Percentiles rank a stretch among this genome's conserved stretches.
Evolutionary conservation across 2,329 filamentous ascomycete species (phyloP).

Genomic region (Cordyceps militaris): DNA sequence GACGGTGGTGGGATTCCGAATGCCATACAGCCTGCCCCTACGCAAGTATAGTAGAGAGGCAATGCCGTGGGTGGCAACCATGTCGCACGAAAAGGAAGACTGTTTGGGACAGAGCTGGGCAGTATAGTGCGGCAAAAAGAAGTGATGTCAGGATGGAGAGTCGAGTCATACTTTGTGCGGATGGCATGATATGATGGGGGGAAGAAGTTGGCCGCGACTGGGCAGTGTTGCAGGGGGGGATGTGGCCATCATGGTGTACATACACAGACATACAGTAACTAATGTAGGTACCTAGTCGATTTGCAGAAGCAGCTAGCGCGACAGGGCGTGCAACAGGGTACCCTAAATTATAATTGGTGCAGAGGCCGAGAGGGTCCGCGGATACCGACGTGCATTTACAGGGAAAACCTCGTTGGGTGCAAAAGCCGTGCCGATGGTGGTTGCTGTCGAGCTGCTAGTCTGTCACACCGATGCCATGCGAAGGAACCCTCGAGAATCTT

Average conservation of each 20-base stretch:
- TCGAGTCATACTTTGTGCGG: too few species aligned
- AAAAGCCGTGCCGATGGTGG: background rate
- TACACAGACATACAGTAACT: too few species aligned
- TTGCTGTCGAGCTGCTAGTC: background rate
- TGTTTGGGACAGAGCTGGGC: slow-evolving; percentile 43
- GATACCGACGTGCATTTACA: background rate
- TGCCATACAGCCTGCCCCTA: slow-evolving; percentile 78
- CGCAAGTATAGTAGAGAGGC: slow-evolving; percentile 56
- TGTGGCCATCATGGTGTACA: too few species aligned
- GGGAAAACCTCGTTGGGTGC: background rate
- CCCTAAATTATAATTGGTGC: too few species aligned
- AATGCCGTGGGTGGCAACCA: slow-evolving; percentile 69
- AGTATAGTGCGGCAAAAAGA: too few species aligned
- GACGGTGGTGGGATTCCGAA: slow-evolving; percentile 58
- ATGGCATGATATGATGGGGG: too few species aligned
- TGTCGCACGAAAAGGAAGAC: slow-evolving; percentile 54
- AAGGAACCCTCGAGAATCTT: background rate
- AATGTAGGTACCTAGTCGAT: too few species aligned
- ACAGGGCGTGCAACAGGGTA: background rate
- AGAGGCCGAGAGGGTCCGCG: background rate
- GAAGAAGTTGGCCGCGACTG: too few species aligned
- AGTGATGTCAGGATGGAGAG: too few species aligned
- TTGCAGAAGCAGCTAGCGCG: background rate
- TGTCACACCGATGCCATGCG: background rate
- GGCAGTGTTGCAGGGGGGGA: too few species aligned